These are phyloP conservation scores for Lolium rigidum DNA, from an alignment of 176 grass and related monocot genomes.

Conservation along the genomic window DNA sequence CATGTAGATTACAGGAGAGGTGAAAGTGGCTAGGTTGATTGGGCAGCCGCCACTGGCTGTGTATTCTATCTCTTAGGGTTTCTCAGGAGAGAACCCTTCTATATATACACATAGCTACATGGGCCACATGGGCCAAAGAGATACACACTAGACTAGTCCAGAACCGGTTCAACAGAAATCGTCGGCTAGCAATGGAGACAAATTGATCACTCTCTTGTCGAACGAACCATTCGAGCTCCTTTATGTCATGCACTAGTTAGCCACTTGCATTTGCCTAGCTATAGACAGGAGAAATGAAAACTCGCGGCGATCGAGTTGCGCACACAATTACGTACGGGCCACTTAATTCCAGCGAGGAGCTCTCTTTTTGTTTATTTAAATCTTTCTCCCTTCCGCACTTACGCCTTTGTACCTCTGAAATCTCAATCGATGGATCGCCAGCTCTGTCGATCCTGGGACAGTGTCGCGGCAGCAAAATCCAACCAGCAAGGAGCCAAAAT, in stretches of 20 bases:
- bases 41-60: too few species aligned
- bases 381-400: background rate
- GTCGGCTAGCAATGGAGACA: background rate
- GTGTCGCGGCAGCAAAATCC: constrained; percentile 32
- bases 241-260: background rate
- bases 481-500: constrained; percentile 28
- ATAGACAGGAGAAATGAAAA: background rate
- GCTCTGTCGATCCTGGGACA: background rate
- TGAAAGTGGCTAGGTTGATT: too few species aligned
- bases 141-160: too few species aligned
- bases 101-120: too few species aligned
- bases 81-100: too few species aligned
- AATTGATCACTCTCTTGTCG: background rate
- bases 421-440: background rate
- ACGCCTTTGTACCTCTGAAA: background rate
- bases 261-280: background rate
- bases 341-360: background rate
- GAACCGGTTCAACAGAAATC: too few species aligned
- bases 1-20: too few species aligned
- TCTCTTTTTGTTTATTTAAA: background rate
- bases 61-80: too few species aligned
- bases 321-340: background rate
- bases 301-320: background rate
- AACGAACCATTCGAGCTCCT: background rate
- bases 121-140: too few species aligned